Evolutionary conservation across 805 yeast species (phyloP).

Genomic region (Yamadazyma philogaea): DNA sequence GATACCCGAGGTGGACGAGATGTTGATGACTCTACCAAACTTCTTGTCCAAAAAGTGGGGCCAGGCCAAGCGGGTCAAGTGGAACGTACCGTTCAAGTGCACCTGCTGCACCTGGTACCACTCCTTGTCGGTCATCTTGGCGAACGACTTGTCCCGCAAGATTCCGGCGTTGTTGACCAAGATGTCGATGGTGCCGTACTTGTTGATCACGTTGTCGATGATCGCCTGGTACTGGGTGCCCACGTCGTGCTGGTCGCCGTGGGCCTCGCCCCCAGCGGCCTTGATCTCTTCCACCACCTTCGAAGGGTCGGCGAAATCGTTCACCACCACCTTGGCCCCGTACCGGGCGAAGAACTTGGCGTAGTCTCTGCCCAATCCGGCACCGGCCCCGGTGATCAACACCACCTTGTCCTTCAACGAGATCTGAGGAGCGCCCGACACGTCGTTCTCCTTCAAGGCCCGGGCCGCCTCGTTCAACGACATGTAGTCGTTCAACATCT

Average conservation of each 20-base stretch:
- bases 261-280: constrained; percentile 73
- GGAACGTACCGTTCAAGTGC: constrained; percentile 78
- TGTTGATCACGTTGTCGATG: constrained; percentile 69
- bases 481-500: constrained; percentile 67
- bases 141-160: constrained; percentile 82
- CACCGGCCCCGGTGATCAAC: constrained; percentile 91
- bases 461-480: constrained; percentile 52
- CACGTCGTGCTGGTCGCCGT: constrained; percentile 80
- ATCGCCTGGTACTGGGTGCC: constrained; percentile 71
- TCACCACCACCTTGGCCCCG: constrained; percentile 94
- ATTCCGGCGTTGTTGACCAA: constrained; percentile 94
- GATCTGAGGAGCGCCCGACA: constrained; percentile 39
- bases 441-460: constrained; percentile 50
- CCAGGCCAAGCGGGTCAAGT: constrained; percentile 88
- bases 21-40: constrained; percentile 79
- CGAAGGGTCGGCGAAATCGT: constrained; percentile 78
- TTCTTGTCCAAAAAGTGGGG: constrained; percentile 78
- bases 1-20: constrained; percentile 93
- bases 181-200: constrained; percentile 80
- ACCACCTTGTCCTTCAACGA: constrained; percentile 82
- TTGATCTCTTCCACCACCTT: constrained; percentile 72
- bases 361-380: constrained; percentile 90
- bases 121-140: constrained; percentile 76
- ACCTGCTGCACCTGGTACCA: constrained; percentile 81
- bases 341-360: constrained; percentile 80